Evolutionary conservation across 2,329 filamentous ascomycete species (phyloP).

Genomic region (Torrubiellomyces zombiae): DNA sequence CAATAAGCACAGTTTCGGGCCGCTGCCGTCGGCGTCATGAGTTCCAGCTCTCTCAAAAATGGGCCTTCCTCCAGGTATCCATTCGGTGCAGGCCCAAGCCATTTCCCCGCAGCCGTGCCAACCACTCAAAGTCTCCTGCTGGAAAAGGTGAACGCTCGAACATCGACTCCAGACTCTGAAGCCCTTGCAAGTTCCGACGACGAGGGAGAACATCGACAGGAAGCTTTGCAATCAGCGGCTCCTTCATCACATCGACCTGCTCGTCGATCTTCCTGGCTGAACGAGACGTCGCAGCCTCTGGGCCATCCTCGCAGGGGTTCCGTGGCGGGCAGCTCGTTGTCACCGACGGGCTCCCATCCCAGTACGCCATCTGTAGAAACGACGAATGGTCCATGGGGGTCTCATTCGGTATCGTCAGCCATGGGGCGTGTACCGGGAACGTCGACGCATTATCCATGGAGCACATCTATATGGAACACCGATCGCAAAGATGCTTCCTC

Average conservation of each 20-base stretch:
- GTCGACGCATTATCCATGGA: constrained; percentile 46
- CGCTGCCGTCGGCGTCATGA: constrained; percentile 25
- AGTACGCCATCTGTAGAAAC: constrained; percentile 58
- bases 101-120: constrained; percentile 27
- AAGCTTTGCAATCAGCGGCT: constrained; percentile 23
- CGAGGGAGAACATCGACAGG: constrained; percentile 55
- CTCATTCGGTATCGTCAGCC: constrained; percentile 30
- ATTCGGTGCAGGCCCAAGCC: constrained; percentile 30
- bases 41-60: constrained; percentile 31
- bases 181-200: constrained; percentile 89
- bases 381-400: constrained; percentile 34
- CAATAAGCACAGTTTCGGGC: too few species aligned
- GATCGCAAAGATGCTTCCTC: constrained; percentile 64
- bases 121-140: constrained; percentile 49
- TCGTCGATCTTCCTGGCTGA: constrained; percentile 70
- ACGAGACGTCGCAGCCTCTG: constrained; percentile 54
- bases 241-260: constrained; percentile 41
- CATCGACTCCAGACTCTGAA: constrained; percentile 86
- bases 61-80: constrained; percentile 33
- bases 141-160: constrained; percentile 62
- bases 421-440: constrained; percentile 31
- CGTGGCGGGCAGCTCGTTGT: constrained; percentile 60
- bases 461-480: constrained; percentile 67
- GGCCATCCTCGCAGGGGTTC: constrained; percentile 57
- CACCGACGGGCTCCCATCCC: constrained; percentile 64